Conservation (phyloP, 2,329 filamentous ascomycete species). For the Ophiostoma sp. region DNA sequence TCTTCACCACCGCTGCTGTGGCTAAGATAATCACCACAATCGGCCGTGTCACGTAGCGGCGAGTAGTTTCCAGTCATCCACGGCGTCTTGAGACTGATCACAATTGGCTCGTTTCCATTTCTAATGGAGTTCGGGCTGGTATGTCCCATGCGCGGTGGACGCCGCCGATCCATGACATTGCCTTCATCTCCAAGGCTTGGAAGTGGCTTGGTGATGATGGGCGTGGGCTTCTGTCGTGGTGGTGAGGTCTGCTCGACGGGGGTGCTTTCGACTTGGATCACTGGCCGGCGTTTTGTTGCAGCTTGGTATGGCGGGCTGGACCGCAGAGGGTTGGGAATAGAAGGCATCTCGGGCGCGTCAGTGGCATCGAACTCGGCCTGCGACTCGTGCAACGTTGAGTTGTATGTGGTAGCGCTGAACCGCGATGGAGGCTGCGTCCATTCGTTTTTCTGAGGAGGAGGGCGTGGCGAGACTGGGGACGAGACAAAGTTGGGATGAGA, state of each 20-base stretch:
- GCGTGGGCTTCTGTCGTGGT: constrained; percentile 14
- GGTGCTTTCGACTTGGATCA: neutral
- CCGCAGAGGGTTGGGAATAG: constrained; percentile 23
- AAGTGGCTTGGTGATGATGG: constrained; percentile 21
- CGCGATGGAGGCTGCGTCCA: constrained; percentile 58
- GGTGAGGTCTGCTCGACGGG: constrained; percentile 15
- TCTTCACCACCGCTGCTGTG: constrained; percentile 18
- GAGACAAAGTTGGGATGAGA: constrained; percentile 10
- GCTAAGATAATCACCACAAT: neutral
- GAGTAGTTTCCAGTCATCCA: constrained; percentile 34
- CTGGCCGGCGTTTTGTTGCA: constrained; percentile 7
- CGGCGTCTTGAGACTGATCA: constrained; percentile 39
- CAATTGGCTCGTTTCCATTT: constrained; percentile 33
- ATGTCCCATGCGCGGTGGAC: constrained; percentile 37
- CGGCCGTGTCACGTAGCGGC: constrained; percentile 25
- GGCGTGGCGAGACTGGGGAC: constrained; percentile 28
- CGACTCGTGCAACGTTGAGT: constrained; percentile 51
- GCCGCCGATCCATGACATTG: constrained; percentile 45
- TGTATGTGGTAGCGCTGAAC: constrained; percentile 65
- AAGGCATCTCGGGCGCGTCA: constrained; percentile 27
- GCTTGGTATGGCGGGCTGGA: constrained; percentile 12
- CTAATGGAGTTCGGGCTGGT: constrained; percentile 26
- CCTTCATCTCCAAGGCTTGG: neutral
- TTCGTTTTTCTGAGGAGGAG: constrained; percentile 33
- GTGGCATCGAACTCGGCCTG: constrained; percentile 22